A percentile compares a stretch with the other conserved stretches of the same genome.
Evolutionary conservation across 306 rosid genomes (phyloP).

Genomic region (Acmispon strigosus): DNA sequence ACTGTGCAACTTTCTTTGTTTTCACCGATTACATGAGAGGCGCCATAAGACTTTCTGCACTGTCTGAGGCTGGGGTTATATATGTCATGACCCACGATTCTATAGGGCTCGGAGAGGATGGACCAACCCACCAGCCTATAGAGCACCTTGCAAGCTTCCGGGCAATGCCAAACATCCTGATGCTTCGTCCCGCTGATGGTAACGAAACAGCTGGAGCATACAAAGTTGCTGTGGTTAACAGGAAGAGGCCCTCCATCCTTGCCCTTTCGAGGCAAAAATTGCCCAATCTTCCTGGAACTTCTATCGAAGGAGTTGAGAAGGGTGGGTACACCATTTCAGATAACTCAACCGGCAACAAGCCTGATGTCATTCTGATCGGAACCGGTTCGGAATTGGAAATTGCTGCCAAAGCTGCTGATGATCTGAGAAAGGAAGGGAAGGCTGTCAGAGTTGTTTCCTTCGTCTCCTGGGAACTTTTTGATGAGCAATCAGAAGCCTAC

Average conservation of each 20-base stretch:
- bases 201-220: constrained; percentile 98
- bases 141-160: constrained; percentile 98
- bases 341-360: constrained; percentile 89
- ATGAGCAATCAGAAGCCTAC: constrained; percentile 80
- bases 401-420: constrained; percentile 83
- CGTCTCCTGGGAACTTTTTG: constrained; percentile 90
- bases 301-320: constrained; percentile 83
- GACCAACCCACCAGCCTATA: constrained; percentile 98
- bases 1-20: constrained; percentile 97
- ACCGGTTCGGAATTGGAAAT: constrained; percentile 98
- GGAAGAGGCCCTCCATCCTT: constrained; percentile 88
- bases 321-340: constrained; percentile 87
- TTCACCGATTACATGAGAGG: constrained; percentile 98
- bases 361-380: constrained; percentile 85
- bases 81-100: constrained; percentile 98
- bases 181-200: constrained; percentile 99
- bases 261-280: constrained; percentile 95
- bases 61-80: constrained; percentile 66
- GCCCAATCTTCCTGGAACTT: constrained; percentile 74
- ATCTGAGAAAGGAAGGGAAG: constrained; percentile 88
- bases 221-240: constrained; percentile 67
- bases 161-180: constrained; percentile 94
- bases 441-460: constrained; percentile 85
- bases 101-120: constrained; percentile 98
- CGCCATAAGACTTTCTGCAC: constrained; percentile 91